These are phyloP conservation scores for Arthrobotrys conoides DNA, from an alignment of 2,329 filamentous ascomycete genomes.

Conservation along the genomic window DNA sequence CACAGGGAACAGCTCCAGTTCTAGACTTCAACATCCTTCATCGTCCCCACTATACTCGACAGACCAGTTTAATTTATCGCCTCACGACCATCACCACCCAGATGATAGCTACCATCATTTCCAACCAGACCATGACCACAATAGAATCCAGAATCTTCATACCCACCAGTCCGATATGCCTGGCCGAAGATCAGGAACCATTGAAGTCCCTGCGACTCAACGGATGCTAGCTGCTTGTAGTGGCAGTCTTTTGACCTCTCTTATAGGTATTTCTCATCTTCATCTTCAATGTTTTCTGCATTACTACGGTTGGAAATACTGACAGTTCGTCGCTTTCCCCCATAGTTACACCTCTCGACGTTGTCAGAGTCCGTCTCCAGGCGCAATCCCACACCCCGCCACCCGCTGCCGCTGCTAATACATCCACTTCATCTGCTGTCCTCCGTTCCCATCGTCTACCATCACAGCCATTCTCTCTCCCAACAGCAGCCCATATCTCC, in stretches of 20 bases:
- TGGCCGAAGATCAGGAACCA: constrained; percentile 61
- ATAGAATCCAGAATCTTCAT: constrained; percentile 65
- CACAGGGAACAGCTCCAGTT: constrained; percentile 22
- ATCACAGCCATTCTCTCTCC: constrained; percentile 70
- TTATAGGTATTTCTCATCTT: constrained; percentile 78
- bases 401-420: constrained; percentile 11
- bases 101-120: constrained; percentile 68
- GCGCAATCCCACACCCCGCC: constrained; percentile 75
- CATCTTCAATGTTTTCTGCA: constrained; percentile 8
- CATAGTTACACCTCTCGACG: constrained; percentile 92
- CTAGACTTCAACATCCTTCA: constrained; percentile 38
- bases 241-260: constrained; percentile 88
- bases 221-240: constrained; percentile 95
- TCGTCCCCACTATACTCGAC: constrained; percentile 9
- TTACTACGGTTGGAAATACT: neutral
- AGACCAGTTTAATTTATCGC: constrained; percentile 12
- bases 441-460: constrained; percentile 68
- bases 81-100: constrained; percentile 10
- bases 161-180: constrained; percentile 60
- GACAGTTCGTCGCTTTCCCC: neutral
- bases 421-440: neutral
- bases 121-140: constrained; percentile 66
- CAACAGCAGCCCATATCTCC: constrained; percentile 73
- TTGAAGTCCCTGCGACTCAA: constrained; percentile 83
- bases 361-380: constrained; percentile 94